These are phyloP conservation scores for Candida ulmi DNA, from an alignment of 805 yeast species.

Conservation along the genomic window DNA sequence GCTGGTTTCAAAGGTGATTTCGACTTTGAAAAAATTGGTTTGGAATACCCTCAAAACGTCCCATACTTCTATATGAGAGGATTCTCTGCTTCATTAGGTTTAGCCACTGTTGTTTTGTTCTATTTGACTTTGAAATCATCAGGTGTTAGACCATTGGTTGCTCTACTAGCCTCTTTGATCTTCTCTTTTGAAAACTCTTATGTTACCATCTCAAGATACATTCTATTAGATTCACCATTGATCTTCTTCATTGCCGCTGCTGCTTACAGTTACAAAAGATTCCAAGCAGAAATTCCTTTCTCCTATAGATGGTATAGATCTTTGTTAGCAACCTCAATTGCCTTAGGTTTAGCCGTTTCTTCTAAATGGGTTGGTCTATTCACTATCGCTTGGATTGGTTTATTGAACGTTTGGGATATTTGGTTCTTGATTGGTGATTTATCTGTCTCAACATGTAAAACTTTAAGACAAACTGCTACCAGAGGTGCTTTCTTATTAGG, in stretches of 20 bases:
- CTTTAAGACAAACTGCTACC: conserved; percentile 40
- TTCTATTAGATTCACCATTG: conserved; percentile 71
- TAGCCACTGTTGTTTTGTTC: conserved; percentile 57
- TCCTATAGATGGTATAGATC: conserved; percentile 51
- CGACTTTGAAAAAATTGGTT: conserved; percentile 61
- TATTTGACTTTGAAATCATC: conserved; percentile 67
- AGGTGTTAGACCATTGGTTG: conserved; percentile 62
- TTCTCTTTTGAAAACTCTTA: conserved; percentile 62
- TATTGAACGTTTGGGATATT: conserved; percentile 51
- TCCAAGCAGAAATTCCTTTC: conserved; percentile 61
- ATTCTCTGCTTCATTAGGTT: conserved; percentile 63
- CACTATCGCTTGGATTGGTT: conserved; percentile 75
- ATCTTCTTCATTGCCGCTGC: conserved; percentile 73
- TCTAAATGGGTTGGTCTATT: conserved; percentile 85
- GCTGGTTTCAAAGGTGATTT: conserved; percentile 74
- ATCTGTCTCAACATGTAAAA: conserved; percentile 36
- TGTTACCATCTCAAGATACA: conserved; percentile 69
- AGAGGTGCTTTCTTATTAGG: conserved; percentile 53
- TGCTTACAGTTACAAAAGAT: conserved; percentile 57
- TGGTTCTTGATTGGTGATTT: conserved; percentile 76
- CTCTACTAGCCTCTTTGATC: conserved; percentile 49
- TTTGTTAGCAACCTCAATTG: conserved; percentile 58
- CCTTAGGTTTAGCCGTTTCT: conserved; percentile 67
- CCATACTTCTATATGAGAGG: conserved; percentile 71
- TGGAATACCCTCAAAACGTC: conserved; percentile 44